These are phyloP conservation scores for Erodium maritimum DNA, from an alignment of 345 rosid species.

Conservation along the genomic window DNA sequence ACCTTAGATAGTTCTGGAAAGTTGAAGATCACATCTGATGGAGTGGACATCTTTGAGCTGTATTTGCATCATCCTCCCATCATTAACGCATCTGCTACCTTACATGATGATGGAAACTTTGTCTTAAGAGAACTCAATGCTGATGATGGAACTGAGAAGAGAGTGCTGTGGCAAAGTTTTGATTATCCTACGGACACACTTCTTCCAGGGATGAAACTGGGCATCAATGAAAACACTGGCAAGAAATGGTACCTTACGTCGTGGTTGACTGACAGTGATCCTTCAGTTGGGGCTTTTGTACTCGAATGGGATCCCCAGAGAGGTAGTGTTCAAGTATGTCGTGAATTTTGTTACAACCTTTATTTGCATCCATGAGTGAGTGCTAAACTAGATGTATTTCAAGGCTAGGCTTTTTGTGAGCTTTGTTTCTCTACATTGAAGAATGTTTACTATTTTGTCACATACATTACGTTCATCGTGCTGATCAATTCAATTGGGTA, in stretches of 20 bases:
- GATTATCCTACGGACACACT: slow-evolving; percentile 43
- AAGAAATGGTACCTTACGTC: slow-evolving; percentile 37
- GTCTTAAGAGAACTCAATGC: slow-evolving; percentile 20
- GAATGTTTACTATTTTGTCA: no score
- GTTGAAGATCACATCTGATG: slow-evolving; percentile 29
- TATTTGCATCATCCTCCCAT: slow-evolving; percentile 15
- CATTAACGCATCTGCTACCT: slow-evolving; percentile 23
- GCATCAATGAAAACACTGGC: slow-evolving; percentile 33
- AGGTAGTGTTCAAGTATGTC: not conserved
- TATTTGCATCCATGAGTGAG: no score
- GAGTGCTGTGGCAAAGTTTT: slow-evolving; percentile 52
- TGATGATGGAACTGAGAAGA: slow-evolving; percentile 19
- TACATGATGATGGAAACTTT: slow-evolving; percentile 33
- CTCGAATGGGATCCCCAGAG: slow-evolving; percentile 41
- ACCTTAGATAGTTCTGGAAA: slow-evolving; percentile 18
- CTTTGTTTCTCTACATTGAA: no score
- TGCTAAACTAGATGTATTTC: no score
- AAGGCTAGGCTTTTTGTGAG: no score
- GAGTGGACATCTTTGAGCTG: slow-evolving; percentile 19
- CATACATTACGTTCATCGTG: no score
- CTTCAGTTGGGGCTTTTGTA: slow-evolving; percentile 47
- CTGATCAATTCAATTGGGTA: no score
- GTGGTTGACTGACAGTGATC: slow-evolving; percentile 34
- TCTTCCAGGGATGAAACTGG: slow-evolving; percentile 64
- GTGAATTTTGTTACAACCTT: no score